Evolutionary conservation across 2,329 filamentous ascomycete genomes (phyloP).

Genomic region (Aspergillus luchuensis): DNA sequence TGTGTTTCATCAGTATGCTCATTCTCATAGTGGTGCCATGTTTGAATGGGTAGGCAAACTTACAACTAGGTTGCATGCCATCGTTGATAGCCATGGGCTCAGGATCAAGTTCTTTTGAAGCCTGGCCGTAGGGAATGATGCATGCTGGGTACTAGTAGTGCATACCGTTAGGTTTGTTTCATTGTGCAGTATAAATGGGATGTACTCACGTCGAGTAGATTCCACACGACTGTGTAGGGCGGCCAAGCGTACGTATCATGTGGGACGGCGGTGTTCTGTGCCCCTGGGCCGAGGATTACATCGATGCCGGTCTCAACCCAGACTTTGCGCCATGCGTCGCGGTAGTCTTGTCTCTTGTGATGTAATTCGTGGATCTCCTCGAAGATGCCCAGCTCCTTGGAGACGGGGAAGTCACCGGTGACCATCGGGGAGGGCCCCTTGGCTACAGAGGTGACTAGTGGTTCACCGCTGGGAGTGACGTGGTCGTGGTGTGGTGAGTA

Average conservation of each 20-base stretch:
- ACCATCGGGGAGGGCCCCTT: slow-evolving; percentile 26
- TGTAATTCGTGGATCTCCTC: slow-evolving; percentile 49
- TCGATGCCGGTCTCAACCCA: slow-evolving; percentile 52
- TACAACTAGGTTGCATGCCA: slow-evolving; percentile 29
- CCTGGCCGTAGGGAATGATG: slow-evolving; percentile 50
- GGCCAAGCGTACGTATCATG: slow-evolving; percentile 50
- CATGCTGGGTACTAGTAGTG: slow-evolving; percentile 52
- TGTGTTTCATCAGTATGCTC: slow-evolving; percentile 21
- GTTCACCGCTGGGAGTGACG: slow-evolving; percentile 47
- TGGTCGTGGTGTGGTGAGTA: slow-evolving; percentile 29
- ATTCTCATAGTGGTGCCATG: too few relatives aligned
- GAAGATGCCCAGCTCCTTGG: slow-evolving; percentile 31
- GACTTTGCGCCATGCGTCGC: slow-evolving; percentile 45
- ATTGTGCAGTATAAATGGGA: accelerated
- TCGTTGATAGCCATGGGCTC: slow-evolving; percentile 34
- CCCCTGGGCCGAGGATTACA: slow-evolving; percentile 52
- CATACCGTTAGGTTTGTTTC: neutral
- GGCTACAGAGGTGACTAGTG: slow-evolving; percentile 45
- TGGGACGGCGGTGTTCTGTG: slow-evolving; percentile 54
- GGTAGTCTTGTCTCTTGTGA: slow-evolving; percentile 36
- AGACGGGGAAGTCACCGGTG: slow-evolving; percentile 33
- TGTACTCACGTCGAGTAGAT: slow-evolving; percentile 53
- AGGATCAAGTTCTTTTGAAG: slow-evolving; percentile 46
- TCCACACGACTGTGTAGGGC: slow-evolving; percentile 54
- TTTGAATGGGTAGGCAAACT: neutral